Base-by-base conservation (phyloP, 1,139 yeast species). In the Saccharomyces pastorianus region DNA sequence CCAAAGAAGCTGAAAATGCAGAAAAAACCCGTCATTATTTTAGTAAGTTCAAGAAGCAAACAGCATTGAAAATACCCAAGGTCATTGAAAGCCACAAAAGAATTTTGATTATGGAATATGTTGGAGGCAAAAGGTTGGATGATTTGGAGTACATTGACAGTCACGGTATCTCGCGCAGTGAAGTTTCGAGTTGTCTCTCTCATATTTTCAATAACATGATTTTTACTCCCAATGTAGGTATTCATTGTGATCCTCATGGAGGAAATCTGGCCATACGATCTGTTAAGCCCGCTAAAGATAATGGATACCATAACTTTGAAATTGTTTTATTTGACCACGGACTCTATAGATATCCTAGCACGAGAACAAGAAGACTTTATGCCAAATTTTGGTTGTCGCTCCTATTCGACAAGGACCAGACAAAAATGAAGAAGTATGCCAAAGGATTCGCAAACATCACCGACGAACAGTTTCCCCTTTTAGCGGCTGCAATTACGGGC, bases 191-290 rank as follows among this genome's bases (percentile, higher is more conserved):
- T 7, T 93, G 98, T 66, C 76, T 93, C 50, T 84, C 97, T 0
- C 96, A 91, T 65, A 83, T 89, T 29, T 93, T 93, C 75, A 89
- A 91, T 73, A 85, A 84, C 66, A 93, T 93, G 99, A 89, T 95
- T 49, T 93, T 93, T 73, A 86, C 95, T 1, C 96, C 96, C 0
- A 84, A 83, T 29, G 96, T 89, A 17, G 90, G 91, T 0, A 80
- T 93, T 51, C 99, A 93, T 68, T 93, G 99, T 73, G 99, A 93
- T 69, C 99, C 99, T 0, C 99, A 93, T 69, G 96, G 96, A 13
- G 99, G 99, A 0, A 95, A 93, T 64, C 75, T 93, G 58, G 96
- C 98, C 0, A 88, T 93, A 23, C 74, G 90, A 54, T 71, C 78
- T 1, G 64, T 75, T 4, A 67, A 71, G 13, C 38, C 55, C 8